phyloP scores from a whole-genome alignment of 2,329 filamentous ascomycete genomes.

The Aureobasidium sp. region DNA sequence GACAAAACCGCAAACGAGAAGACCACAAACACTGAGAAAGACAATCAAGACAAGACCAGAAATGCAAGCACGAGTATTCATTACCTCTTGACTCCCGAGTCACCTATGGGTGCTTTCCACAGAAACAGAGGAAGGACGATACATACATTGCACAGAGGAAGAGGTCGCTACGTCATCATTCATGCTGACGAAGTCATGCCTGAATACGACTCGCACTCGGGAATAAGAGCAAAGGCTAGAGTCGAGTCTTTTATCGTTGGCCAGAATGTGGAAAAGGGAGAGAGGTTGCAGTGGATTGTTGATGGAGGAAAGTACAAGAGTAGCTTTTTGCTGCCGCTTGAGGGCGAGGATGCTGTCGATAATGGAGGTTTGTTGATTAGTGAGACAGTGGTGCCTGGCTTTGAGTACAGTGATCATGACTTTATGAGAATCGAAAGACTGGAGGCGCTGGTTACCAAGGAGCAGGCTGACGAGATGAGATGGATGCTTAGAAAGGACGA shows the following conservation, averaged over 20 bases:
- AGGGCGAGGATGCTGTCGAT: conserved; percentile 26
- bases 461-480: conserved; percentile 40
- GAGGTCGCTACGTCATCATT: conserved; percentile 57
- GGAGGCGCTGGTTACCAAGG: conserved; percentile 42
- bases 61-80: conserved; percentile 54
- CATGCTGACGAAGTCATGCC: conserved; percentile 42
- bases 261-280: conserved; percentile 46
- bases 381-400: conserved; percentile 60
- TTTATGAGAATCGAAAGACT: conserved; percentile 50
- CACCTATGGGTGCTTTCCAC: conserved; percentile 54
- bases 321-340: conserved; percentile 48
- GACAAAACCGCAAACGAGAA: conserved; percentile 17
- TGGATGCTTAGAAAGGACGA: conserved; percentile 31
- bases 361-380: conserved; percentile 50
- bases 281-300: conserved; percentile 60
- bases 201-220: conserved; percentile 8
- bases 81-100: conserved; percentile 52
- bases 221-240: conserved; percentile 31
- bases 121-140: conserved; percentile 54
- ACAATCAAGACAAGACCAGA: conserved; percentile 27
- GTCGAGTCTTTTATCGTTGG: conserved; percentile 61
- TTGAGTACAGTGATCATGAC: conserved; percentile 59
- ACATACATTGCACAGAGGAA: conserved; percentile 56
- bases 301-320: conserved; percentile 61
- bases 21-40: conserved; percentile 24